A percentile compares a stretch with the other conserved stretches of the same genome.
These are phyloP conservation scores for Danielozyma ontarioensis DNA, from an alignment of 805 yeast species.

Conservation along the genomic window DNA sequence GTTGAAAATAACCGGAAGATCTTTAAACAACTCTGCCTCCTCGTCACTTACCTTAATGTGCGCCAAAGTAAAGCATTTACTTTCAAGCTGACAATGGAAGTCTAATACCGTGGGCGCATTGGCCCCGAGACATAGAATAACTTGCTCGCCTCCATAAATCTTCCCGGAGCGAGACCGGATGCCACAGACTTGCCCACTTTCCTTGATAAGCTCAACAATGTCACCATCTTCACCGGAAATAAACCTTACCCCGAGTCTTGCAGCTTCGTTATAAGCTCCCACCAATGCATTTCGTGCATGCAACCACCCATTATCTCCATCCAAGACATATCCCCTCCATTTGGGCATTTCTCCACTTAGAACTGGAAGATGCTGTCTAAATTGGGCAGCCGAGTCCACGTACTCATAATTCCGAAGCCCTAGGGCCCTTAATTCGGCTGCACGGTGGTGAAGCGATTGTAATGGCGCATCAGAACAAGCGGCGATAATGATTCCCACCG, in stretches of 20 bases:
- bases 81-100: conserved; percentile 29
- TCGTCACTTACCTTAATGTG: conserved; percentile 30
- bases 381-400: conserved; percentile 4
- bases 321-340: conserved; percentile 29
- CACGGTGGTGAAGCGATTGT: background rate
- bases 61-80: conserved; percentile 39
- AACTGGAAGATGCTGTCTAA: conserved; percentile 6
- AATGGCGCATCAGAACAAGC: conserved; percentile 1
- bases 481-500: background rate
- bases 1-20: conserved; percentile 31
- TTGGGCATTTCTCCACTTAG: conserved; percentile 5
- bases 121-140: conserved; percentile 37
- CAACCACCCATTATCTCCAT: conserved; percentile 32
- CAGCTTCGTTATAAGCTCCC: conserved; percentile 19
- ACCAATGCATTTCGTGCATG: conserved; percentile 27
- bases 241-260: conserved; percentile 27
- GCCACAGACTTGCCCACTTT: conserved; percentile 13
- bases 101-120: conserved; percentile 28
- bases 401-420: conserved; percentile 4
- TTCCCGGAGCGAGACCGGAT: conserved; percentile 22
- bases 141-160: conserved; percentile 15
- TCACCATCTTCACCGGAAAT: conserved; percentile 12
- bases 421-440: background rate
- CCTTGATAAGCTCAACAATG: conserved; percentile 11
- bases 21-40: conserved; percentile 24